A percentile compares a stretch with the other conserved stretches of the same genome.
These are phyloP conservation scores for Akanthomyces lecanii DNA, from an alignment of 2,329 filamentous ascomycete species.

Conservation along the genomic window DNA sequence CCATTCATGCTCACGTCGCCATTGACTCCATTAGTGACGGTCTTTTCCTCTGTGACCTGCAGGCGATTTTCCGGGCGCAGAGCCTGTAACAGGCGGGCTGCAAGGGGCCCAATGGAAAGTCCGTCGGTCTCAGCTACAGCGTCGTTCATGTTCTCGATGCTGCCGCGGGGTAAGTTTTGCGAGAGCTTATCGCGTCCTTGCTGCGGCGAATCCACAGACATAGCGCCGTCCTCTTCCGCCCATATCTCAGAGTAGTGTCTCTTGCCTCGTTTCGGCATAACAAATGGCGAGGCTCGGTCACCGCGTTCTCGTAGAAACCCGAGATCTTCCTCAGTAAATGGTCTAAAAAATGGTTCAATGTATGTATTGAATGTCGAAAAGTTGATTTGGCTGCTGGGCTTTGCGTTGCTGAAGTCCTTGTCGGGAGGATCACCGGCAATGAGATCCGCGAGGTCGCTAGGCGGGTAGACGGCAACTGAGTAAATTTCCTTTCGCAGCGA, in stretches of 20 bases:
- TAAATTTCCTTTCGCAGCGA: slow-evolving; percentile 87
- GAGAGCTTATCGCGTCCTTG: slow-evolving; percentile 62
- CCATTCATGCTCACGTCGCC: slow-evolving; percentile 55
- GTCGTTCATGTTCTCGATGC: slow-evolving; percentile 82
- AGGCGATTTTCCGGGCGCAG: slow-evolving; percentile 71
- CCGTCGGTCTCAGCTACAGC: slow-evolving; percentile 84
- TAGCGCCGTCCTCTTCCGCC: slow-evolving; percentile 86
- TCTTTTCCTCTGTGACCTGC: slow-evolving; percentile 53
- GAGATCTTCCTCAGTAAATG: slow-evolving; percentile 87
- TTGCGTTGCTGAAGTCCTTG: slow-evolving; percentile 91
- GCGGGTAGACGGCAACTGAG: slow-evolving; percentile 79
- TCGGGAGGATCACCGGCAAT: slow-evolving; percentile 88
- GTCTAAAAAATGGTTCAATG: slow-evolving; percentile 85
- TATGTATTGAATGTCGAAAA: slow-evolving; percentile 91
- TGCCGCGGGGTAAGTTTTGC: slow-evolving; percentile 78
- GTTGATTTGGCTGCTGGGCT: slow-evolving; percentile 89
- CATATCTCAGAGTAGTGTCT: slow-evolving; percentile 85
- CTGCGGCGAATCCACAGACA: slow-evolving; percentile 64
- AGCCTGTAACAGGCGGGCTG: slow-evolving; percentile 73
- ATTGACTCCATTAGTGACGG: slow-evolving; percentile 47
- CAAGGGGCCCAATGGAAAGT: slow-evolving; percentile 81
- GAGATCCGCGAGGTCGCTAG: slow-evolving; percentile 72
- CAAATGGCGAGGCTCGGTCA: slow-evolving; percentile 76
- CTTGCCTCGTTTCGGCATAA: slow-evolving; percentile 80
- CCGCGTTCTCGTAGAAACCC: slow-evolving; percentile 88